phyloP scores from a whole-genome alignment of 192 early-diverging fungal genomes.

The Coemansia sp. region DNA sequence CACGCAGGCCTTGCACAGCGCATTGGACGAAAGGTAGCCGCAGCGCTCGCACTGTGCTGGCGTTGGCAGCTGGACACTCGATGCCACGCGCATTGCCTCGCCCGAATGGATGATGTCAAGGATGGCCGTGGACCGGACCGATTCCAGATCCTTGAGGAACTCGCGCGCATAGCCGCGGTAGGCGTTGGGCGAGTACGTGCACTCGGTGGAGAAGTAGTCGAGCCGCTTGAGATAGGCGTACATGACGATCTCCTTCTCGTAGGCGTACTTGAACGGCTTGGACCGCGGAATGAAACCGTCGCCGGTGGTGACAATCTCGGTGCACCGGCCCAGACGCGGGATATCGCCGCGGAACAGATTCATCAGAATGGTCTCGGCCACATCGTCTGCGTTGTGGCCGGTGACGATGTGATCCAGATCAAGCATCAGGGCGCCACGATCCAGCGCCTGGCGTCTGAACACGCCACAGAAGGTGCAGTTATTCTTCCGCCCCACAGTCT shows the following conservation, averaged over 20 bases:
- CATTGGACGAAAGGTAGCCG: constrained; percentile 92
- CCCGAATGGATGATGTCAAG: constrained; percentile 96
- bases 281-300: constrained; percentile 79
- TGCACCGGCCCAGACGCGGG: constrained; percentile 88
- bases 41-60: constrained; percentile 78
- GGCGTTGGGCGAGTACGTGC: constrained; percentile 96
- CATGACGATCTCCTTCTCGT: constrained; percentile 99
- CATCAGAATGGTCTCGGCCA: constrained; percentile 98
- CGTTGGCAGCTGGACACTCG: constrained; percentile 62
- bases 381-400: constrained; percentile 98
- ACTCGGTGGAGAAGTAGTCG: constrained; percentile 99
- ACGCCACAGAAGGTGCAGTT: constrained; percentile 99
- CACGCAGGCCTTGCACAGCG: constrained; percentile 92
- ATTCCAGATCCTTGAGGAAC: constrained; percentile 94
- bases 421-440: constrained; percentile 89
- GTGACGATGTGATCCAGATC: constrained; percentile 95
- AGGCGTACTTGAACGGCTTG: constrained; percentile 98
- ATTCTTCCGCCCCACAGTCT: constrained; percentile 92
- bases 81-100: constrained; percentile 77
- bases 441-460: constrained; percentile 94
- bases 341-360: constrained; percentile 96
- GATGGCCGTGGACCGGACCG: constrained; percentile 83
- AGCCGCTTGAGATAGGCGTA: constrained; percentile 96
- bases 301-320: constrained; percentile 81
- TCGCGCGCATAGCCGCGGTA: constrained; percentile 93